These are phyloP conservation scores for Moesziomyces parantarcticus DNA, from an alignment of 1,284 basidiomycete species.

Conservation along the genomic window DNA sequence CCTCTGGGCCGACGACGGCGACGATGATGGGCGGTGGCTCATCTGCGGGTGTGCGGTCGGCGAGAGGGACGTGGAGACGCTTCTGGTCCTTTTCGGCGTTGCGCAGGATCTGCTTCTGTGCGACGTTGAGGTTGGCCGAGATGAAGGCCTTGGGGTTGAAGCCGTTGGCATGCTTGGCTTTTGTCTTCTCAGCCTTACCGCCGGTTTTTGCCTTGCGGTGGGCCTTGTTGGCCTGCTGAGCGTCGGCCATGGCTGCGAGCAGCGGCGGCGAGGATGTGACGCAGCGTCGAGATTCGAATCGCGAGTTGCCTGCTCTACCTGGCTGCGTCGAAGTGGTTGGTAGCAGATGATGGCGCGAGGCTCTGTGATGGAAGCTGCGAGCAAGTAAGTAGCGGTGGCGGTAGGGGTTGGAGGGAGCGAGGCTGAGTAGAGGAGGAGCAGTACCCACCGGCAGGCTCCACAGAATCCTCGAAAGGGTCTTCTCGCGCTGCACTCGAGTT, in stretches of 20 bases:
- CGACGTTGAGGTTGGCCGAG: constrained; percentile 70
- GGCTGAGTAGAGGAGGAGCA: too few species aligned
- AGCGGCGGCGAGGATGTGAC: too few species aligned
- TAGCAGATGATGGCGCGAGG: too few species aligned
- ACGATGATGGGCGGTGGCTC: constrained; percentile 93
- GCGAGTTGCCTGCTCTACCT: too few species aligned
- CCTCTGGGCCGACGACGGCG: constrained; percentile 95
- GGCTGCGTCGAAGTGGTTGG: too few species aligned
- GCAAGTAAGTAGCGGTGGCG: too few species aligned
- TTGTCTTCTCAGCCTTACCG: constrained; percentile 57
- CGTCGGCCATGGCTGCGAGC: constrained; percentile 47
- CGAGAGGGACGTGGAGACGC: constrained; percentile 92
- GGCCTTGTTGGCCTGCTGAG: constrained; percentile 60
- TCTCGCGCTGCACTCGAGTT: constrained; percentile 5
- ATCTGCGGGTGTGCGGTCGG: constrained; percentile 86
- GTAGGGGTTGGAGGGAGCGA: too few species aligned
- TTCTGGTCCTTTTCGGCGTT: constrained; percentile 95
- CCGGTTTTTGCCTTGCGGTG: constrained; percentile 61
- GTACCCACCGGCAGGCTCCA: too few species aligned
- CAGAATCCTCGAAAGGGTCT: too few species aligned
- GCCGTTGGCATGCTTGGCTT: constrained; percentile 69
- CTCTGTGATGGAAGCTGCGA: too few species aligned
- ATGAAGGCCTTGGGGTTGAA: constrained; percentile 97
- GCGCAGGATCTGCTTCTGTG: constrained; percentile 84
- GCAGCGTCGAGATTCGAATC: too few species aligned